Evolutionary conservation across 2,329 filamentous ascomycete species (phyloP).

Genomic region (Ophiostoma tasmaniense): DNA sequence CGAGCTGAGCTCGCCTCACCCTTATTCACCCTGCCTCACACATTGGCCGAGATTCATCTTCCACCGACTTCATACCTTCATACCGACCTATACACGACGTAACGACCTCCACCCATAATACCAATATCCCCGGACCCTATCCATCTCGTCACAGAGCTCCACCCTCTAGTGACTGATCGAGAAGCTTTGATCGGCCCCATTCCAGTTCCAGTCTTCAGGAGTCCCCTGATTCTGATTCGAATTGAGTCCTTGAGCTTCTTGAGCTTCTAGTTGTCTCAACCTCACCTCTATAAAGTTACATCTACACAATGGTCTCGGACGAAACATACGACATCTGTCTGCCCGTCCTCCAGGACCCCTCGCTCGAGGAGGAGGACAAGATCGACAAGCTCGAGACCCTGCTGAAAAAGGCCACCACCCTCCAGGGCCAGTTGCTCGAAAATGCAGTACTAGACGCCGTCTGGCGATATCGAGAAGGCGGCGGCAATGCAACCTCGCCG

Average conservation of each 20-base stretch:
- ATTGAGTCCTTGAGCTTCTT: not conserved
- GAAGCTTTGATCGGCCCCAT: conserved; percentile 7
- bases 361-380: conserved; percentile 88
- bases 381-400: conserved; percentile 85
- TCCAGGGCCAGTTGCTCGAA: conserved; percentile 71
- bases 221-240: not conserved
- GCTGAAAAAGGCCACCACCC: conserved; percentile 65
- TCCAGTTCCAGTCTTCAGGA: not conserved
- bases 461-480: conserved; percentile 70
- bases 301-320: conserved; percentile 72
- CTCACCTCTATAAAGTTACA: not conserved
- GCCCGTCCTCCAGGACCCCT: conserved; percentile 73
- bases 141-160: conserved; percentile 5
- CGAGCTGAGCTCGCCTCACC: not conserved
- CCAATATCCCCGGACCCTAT: conserved; percentile 3
- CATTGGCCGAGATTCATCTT: not conserved
- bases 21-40: not conserved
- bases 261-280: not conserved
- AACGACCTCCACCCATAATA: conserved; percentile 5
- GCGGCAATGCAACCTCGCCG: conserved; percentile 60
- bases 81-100: not conserved
- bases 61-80: not conserved
- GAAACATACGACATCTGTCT: conserved; percentile 86
- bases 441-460: conserved; percentile 85
- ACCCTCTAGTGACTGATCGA: conserved; percentile 5